phyloP scores from a whole-genome alignment of 2,329 filamentous ascomycete genomes.

The Coccinonectria pachysandricola region DNA sequence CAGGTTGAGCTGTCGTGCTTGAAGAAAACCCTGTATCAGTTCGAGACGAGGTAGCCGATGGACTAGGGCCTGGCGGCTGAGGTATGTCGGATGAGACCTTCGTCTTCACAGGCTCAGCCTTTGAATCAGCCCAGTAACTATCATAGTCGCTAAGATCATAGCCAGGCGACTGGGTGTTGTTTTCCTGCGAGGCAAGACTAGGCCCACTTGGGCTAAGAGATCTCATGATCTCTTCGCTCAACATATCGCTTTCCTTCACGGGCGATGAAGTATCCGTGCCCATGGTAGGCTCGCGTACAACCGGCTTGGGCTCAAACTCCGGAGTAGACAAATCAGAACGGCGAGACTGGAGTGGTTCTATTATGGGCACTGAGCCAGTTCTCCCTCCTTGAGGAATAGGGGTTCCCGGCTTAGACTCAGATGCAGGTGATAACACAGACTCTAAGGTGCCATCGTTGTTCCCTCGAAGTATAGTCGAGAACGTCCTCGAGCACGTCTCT shows the following conservation, averaged over 20 bases:
- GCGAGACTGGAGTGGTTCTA: slow-evolving; percentile 35
- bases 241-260: slow-evolving; percentile 58
- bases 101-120: no score
- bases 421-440: slow-evolving; percentile 1
- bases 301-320: slow-evolving; percentile 24
- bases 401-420: slow-evolving; percentile 1
- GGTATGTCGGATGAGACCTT: no score
- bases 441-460: slow-evolving; percentile 7
- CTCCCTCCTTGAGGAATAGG: slow-evolving; percentile 1
- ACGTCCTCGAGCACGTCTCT: no score
- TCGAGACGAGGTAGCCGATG: no score
- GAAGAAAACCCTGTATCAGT: slow-evolving; percentile 2
- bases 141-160: slow-evolving; percentile 58
- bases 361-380: slow-evolving; percentile 17
- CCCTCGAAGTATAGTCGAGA: slow-evolving; percentile 24
- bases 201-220: slow-evolving; percentile 46
- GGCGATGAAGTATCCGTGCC: slow-evolving; percentile 42
- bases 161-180: slow-evolving; percentile 9
- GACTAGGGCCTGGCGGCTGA: no score
- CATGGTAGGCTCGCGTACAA: slow-evolving; percentile 33
- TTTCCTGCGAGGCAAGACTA: slow-evolving; percentile 7
- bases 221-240: slow-evolving; percentile 65
- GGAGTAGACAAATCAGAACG: slow-evolving; percentile 24
- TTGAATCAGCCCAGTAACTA: slow-evolving; percentile 60
- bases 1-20: slow-evolving; percentile 2